A percentile compares a stretch with the other conserved stretches of the same genome.
Conservation (phyloP, 306 rosid species). For the Phaseolus lunatus region DNA sequence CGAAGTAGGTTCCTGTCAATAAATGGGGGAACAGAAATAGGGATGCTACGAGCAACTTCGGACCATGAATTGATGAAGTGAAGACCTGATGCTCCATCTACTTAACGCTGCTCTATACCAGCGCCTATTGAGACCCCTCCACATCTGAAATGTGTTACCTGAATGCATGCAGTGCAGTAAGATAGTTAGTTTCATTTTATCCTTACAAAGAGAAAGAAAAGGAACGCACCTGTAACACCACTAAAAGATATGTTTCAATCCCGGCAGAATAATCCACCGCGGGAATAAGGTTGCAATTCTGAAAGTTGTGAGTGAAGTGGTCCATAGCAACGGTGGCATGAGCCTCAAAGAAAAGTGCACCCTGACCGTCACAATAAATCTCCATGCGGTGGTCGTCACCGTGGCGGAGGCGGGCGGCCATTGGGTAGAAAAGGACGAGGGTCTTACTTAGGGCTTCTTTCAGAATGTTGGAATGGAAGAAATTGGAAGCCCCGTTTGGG, state of each 20-base stretch:
- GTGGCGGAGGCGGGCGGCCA: slow-evolving; percentile 75
- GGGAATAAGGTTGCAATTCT: slow-evolving; percentile 75
- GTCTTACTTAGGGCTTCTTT: slow-evolving; percentile 73
- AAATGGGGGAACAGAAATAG: slow-evolving; percentile 67
- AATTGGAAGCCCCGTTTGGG: slow-evolving; percentile 57
- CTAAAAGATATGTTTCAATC: slow-evolving; percentile 64
- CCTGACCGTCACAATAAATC: slow-evolving; percentile 71
- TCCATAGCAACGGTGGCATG: slow-evolving; percentile 52
- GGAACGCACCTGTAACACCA: slow-evolving; percentile 69
- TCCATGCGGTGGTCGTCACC: slow-evolving; percentile 77
- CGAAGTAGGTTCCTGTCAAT: slow-evolving; percentile 73
- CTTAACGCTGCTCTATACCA: slow-evolving; percentile 83
- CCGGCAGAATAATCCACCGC: slow-evolving; percentile 74
- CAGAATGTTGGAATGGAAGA: slow-evolving; percentile 60
- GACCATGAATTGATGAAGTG: slow-evolving; percentile 92
- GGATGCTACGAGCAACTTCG: slow-evolving; percentile 83
- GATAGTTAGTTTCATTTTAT: no score
- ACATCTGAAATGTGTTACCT: slow-evolving; percentile 90
- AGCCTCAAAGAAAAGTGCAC: slow-evolving; percentile 81
- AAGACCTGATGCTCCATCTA: slow-evolving; percentile 85
- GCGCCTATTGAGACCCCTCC: slow-evolving; percentile 93
- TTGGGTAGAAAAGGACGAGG: slow-evolving; percentile 75
- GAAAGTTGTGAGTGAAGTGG: slow-evolving; percentile 67
- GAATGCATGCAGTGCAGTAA: neutral
- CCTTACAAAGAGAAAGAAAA: no score